A percentile compares a stretch with the other conserved stretches of the same genome.
Evolutionary conservation across 768 basidiomycete genomes (phyloP).

Genomic region (Amanita exitialis): DNA sequence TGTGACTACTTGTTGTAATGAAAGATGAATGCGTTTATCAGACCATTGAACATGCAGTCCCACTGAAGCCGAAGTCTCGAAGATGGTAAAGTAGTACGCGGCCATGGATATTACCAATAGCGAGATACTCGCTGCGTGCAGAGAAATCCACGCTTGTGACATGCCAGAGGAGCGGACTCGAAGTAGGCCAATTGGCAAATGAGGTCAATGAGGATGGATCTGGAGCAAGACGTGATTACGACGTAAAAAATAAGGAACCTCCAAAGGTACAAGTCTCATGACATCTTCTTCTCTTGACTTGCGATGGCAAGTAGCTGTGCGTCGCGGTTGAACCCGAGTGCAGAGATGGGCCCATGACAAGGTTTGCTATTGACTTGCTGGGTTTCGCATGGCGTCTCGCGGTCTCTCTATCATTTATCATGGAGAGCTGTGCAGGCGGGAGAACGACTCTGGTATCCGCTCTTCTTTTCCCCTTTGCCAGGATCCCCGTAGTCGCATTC

Average conservation of each 20-base stretch:
- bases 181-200: slow-evolving; percentile 97
- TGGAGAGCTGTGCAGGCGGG: slow-evolving; percentile 51
- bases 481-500: slow-evolving; percentile 51
- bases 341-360: slow-evolving; percentile 82
- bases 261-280: slow-evolving; percentile 65
- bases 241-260: slow-evolving; percentile 4
- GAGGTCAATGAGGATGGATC: slow-evolving; percentile 85
- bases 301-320: slow-evolving; percentile 84
- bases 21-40: not conserved
- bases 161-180: slow-evolving; percentile 80
- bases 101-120: slow-evolving; percentile 82
- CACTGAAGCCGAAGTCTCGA: slow-evolving; percentile 49
- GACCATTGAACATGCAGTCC: not conserved
- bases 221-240: slow-evolving; percentile 18
- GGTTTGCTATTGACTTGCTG: slow-evolving; percentile 73
- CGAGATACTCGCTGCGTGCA: slow-evolving; percentile 76
- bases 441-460: slow-evolving; percentile 19
- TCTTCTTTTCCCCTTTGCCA: slow-evolving; percentile 24
- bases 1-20: no score
- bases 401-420: slow-evolving; percentile 86
- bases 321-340: slow-evolving; percentile 79
- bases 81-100: slow-evolving; percentile 82
- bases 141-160: slow-evolving; percentile 85
- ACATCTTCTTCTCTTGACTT: slow-evolving; percentile 81
- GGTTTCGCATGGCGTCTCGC: slow-evolving; percentile 80